phyloP scores from a whole-genome alignment of 140 eudicot genomes.

The Oenanthe javanica region DNA sequence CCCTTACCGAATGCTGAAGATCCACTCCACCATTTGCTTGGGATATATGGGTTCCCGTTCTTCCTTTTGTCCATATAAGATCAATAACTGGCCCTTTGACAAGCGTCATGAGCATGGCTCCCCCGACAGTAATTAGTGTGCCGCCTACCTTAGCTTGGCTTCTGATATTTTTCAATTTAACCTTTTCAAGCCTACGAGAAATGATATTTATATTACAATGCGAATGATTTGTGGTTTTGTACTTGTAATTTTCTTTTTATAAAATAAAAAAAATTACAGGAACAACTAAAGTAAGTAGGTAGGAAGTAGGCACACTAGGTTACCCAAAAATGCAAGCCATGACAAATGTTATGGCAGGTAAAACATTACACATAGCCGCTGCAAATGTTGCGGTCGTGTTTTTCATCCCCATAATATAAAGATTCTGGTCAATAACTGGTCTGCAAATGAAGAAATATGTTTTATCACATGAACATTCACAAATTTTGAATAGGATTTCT shows the following conservation, averaged over 20 bases:
- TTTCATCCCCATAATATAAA: conserved; percentile 75
- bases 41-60: conserved; percentile 25
- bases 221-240: not conserved
- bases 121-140: conserved; percentile 70
- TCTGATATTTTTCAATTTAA: conserved; percentile 60
- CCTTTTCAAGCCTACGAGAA: conserved; percentile 60
- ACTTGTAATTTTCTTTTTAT: not conserved
- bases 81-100: conserved; percentile 68
- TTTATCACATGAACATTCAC: conserved; percentile 11
- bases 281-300: not conserved
- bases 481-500: not conserved
- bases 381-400: conserved; percentile 95
- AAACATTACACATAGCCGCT: conserved; percentile 75
- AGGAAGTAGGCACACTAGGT: not conserved
- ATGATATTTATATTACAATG: not conserved
- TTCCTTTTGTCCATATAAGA: conserved; percentile 56
- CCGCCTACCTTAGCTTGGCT: conserved; percentile 95
- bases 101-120: conserved; percentile 99
- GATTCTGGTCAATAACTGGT: conserved; percentile 93
- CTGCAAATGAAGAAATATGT: conserved; percentile 24
- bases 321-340: conserved; percentile 82
- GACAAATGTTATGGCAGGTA: conserved; percentile 89
- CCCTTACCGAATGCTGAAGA: conserved; percentile 72
- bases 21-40: conserved; percentile 31
- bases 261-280: not conserved